Conservation (phyloP, 2,329 filamentous ascomycete species). For the Ceratocystis colombiana region DNA sequence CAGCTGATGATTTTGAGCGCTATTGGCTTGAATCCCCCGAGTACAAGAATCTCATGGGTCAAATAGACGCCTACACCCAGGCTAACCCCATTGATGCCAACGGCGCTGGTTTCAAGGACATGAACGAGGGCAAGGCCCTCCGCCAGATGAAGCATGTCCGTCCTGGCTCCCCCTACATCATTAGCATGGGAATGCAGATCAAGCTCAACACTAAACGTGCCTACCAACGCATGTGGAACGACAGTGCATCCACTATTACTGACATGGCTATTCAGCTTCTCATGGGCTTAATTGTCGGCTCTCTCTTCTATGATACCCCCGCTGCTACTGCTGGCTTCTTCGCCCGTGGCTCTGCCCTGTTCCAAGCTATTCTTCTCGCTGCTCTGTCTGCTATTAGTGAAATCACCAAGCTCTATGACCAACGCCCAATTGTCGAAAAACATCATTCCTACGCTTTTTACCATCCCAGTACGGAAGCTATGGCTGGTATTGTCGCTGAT, state of each 20-base stretch:
- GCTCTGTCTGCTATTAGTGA: conserved; percentile 49
- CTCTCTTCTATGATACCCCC: conserved; percentile 47
- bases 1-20: conserved; percentile 56
- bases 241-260: conserved; percentile 41
- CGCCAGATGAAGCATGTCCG: conserved; percentile 45
- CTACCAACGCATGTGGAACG: conserved; percentile 44
- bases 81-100: conserved; percentile 38
- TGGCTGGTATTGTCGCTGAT: conserved; percentile 45
- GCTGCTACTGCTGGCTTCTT: conserved; percentile 44
- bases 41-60: conserved; percentile 35
- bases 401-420: conserved; percentile 38
- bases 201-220: conserved; percentile 42
- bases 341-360: conserved; percentile 46
- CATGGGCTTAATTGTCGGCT: conserved; percentile 52
- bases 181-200: conserved; percentile 47
- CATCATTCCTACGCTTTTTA: conserved; percentile 43
- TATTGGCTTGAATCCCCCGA: conserved; percentile 40
- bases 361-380: conserved; percentile 51
- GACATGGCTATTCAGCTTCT: conserved; percentile 41
- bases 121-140: conserved; percentile 41
- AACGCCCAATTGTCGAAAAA: conserved; percentile 42
- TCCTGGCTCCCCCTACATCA: conserved; percentile 47
- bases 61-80: conserved; percentile 44
- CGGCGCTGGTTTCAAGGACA: conserved; percentile 33
- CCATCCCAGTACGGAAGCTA: conserved; percentile 44